phyloP scores from a whole-genome alignment of 495 filamentous ascomycete species.

The Penicillium soppii region DNA sequence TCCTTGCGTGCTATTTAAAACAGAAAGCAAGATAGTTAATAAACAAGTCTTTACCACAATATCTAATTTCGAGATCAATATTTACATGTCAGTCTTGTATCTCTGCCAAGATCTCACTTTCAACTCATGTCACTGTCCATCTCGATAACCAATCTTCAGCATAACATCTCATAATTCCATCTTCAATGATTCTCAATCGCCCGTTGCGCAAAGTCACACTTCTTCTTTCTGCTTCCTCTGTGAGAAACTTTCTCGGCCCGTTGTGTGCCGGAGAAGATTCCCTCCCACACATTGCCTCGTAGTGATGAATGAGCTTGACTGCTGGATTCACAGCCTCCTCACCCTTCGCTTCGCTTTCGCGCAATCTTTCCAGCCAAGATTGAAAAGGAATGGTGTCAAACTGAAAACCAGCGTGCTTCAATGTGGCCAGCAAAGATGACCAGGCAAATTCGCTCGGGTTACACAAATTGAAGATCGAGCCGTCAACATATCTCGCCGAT shows the following conservation, averaged over 20 bases:
- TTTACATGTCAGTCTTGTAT: background rate
- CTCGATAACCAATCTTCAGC: conserved; percentile 35
- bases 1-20: background rate
- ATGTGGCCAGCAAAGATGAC: conserved; percentile 47
- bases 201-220: conserved; percentile 38
- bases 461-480: conserved; percentile 53
- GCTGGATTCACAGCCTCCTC: conserved; percentile 52
- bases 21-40: conserved; percentile 4
- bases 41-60: background rate
- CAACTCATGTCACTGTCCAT: conserved; percentile 19
- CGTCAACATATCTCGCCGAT: conserved; percentile 12
- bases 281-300: conserved; percentile 31
- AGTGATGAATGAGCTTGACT: conserved; percentile 61
- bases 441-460: conserved; percentile 53
- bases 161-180: conserved; percentile 38
- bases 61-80: background rate
- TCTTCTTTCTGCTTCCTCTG: conserved; percentile 35
- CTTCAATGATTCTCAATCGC: conserved; percentile 32
- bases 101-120: background rate
- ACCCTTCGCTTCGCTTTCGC: conserved; percentile 43
- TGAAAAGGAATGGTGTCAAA: conserved; percentile 48
- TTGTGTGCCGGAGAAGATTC: background rate
- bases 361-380: conserved; percentile 50
- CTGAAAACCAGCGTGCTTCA: conserved; percentile 38
- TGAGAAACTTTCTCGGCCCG: conserved; percentile 22